Percentiles rank a stretch among this genome's conserved stretches.
phyloP scores from a whole-genome alignment of 2,329 filamentous ascomycete genomes.

The Xylariales sp. region DNA sequence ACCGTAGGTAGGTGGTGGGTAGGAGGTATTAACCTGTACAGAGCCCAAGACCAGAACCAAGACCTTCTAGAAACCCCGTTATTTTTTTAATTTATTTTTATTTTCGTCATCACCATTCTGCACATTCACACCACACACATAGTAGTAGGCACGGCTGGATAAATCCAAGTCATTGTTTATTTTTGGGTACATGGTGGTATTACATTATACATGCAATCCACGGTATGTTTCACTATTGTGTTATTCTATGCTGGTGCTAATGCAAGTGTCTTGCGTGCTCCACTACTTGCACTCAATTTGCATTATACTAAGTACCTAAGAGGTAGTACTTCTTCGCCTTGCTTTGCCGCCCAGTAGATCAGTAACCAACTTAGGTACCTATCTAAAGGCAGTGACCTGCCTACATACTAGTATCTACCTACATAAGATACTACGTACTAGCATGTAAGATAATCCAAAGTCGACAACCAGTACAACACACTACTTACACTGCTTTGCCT shows the following conservation, averaged over 20 bases:
- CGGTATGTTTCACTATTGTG: conserved; percentile 47
- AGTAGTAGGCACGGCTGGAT: neutral
- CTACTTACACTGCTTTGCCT: conserved; percentile 8
- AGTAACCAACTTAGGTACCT: no score
- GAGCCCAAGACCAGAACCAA: conserved; percentile 1
- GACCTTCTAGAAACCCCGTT: conserved; percentile 18
- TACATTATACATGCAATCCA: conserved; percentile 22
- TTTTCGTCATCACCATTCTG: neutral
- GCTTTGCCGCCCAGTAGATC: no score
- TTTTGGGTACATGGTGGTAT: conserved; percentile 31
- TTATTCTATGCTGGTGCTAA: conserved; percentile 38
- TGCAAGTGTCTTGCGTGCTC: conserved; percentile 28
- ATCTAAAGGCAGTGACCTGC: no score
- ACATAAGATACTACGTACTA: no score
- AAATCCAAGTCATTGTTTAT: conserved; percentile 14
- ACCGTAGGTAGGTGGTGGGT: no score
- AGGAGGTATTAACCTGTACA: neutral
- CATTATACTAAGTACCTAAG: conserved; percentile 11
- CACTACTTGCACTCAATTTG: conserved; percentile 22
- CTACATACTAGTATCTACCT: no score
- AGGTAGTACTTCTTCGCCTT: no score
- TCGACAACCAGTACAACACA: neutral
- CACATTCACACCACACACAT: neutral
- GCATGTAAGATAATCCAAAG: neutral
- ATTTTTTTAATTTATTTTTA: neutral